Conservation (phyloP, 2,329 filamentous ascomycete genomes). For the Aspergillus persii region DNA sequence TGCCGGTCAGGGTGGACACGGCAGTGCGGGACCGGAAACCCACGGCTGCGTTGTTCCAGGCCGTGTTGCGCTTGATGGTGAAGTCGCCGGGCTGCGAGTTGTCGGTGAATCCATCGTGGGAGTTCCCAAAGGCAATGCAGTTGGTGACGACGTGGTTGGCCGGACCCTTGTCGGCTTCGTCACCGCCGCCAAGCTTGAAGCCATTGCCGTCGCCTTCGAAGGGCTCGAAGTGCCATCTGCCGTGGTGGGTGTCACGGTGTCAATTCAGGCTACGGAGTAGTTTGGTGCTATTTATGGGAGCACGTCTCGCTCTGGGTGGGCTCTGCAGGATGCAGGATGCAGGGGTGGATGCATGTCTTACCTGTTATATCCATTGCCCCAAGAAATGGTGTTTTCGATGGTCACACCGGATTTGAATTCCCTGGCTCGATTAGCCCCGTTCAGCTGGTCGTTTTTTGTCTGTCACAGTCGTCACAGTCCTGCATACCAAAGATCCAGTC, state of each 20-base stretch:
- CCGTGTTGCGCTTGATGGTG: slow-evolving; percentile 14
- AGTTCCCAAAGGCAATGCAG: slow-evolving; percentile 15
- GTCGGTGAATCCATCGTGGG: slow-evolving; percentile 19
- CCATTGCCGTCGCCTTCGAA: slow-evolving; percentile 21
- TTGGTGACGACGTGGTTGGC: slow-evolving; percentile 17
- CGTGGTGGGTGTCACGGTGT: neutral
- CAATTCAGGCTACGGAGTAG: neutral
- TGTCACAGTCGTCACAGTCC: neutral
- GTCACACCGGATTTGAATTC: slow-evolving; percentile 20
- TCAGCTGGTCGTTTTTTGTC: neutral
- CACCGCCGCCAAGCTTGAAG: slow-evolving; percentile 19
- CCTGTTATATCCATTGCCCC: slow-evolving; percentile 17
- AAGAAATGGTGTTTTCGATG: slow-evolving; percentile 17
- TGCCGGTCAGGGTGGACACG: slow-evolving; percentile 10
- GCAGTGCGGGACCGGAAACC: slow-evolving; percentile 15
- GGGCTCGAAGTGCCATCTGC: slow-evolving; percentile 16
- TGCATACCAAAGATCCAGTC: slow-evolving; percentile 16
- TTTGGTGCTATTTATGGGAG: neutral
- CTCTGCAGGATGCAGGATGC: neutral
- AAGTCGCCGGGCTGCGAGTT: slow-evolving; percentile 19
- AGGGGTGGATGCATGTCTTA: neutral
- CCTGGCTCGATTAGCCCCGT: slow-evolving; percentile 1
- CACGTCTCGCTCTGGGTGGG: neutral
- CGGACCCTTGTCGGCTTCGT: slow-evolving; percentile 13
- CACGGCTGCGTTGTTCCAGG: slow-evolving; percentile 15